Base-by-base conservation (phyloP, 2,329 filamentous ascomycete genomes). In the Pezicula carpinea region DNA sequence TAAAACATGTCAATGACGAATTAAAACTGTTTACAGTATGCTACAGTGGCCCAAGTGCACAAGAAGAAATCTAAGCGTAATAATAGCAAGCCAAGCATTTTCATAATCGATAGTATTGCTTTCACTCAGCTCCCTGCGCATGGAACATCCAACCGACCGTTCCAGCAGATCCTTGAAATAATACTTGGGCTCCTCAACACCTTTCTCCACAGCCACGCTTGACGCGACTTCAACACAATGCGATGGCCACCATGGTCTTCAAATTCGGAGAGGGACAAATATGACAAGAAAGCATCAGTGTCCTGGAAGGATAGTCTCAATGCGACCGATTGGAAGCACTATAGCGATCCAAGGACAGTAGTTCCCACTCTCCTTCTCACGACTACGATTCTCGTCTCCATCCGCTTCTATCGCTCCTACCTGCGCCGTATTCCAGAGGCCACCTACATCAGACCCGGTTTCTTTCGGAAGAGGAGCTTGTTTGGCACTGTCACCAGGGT, bases 401-500 rank as follows among this genome's bases (percentile, higher is more conserved):
- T 81, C 40, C 74, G 74, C 47, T 61, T 91, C 39, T 91, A 91
- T 68, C 80, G 78, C 58, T 84, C 76, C 48, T 93, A 91, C 63
- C 72, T 99, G 41, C 85, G 89, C 31, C 87, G 93, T 44, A 89
- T 97, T 48, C 90, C 90, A 4, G 84, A 82, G 47, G 80, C 88
- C 31, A 74, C 79, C 19, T 78, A 90, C 63, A 85, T 99, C 56
- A 81, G 82, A 40, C 86, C 89, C 2, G 72, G 74, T 10, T 85
- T 84, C 62, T 92, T 92, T 63, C 81, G 87, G 39, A 82, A 74
- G 51, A 78, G 87, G 57, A 91, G 81, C 56, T 63, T 99, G 35
- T 86, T 92, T 58, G 93, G 93, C 13, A 79, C 79, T 52, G 93
- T 97, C 35, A 96, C 92, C 11, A 90, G 87, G 57, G 93, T 99